Conservation (phyloP, 1,139 yeast species). For the Pichia sp. region DNA sequence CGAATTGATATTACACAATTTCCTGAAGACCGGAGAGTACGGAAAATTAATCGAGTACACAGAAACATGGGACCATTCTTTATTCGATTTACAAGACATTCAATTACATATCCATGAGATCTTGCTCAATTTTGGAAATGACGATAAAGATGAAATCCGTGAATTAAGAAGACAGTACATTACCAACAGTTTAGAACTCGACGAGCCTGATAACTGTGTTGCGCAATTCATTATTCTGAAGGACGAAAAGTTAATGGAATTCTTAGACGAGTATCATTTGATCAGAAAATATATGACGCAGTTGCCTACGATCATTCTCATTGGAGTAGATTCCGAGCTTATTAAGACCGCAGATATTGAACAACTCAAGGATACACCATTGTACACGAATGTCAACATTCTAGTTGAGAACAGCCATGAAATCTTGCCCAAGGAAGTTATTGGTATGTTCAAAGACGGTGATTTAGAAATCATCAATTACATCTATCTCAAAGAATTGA, state of each 20-base stretch:
- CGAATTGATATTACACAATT: constrained; percentile 49
- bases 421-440: constrained; percentile 49
- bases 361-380: constrained; percentile 34
- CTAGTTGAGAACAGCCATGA: constrained; percentile 69
- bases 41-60: constrained; percentile 43
- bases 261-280: constrained; percentile 62
- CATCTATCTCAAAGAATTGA: constrained; percentile 56
- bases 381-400: constrained; percentile 49
- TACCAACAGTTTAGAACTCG: constrained; percentile 52
- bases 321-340: constrained; percentile 40
- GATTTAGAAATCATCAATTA: constrained; percentile 56
- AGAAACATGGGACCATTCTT: constrained; percentile 55
- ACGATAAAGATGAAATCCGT: constrained; percentile 10
- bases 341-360: constrained; percentile 42
- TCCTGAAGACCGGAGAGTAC: constrained; percentile 40
- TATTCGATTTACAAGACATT: constrained; percentile 50
- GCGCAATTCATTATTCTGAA: constrained; percentile 55
- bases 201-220: constrained; percentile 63
- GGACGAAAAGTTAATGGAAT: constrained; percentile 54
- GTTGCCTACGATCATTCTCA: constrained; percentile 52
- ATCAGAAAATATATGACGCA: constrained; percentile 47
- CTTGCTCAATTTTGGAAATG: constrained; percentile 29
- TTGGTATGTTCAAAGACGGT: constrained; percentile 44
- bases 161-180: constrained; percentile 51
- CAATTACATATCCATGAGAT: constrained; percentile 48